Conservation (phyloP, 2,329 filamentous ascomycete species). For the Aspergillus pseudotamarii region DNA sequence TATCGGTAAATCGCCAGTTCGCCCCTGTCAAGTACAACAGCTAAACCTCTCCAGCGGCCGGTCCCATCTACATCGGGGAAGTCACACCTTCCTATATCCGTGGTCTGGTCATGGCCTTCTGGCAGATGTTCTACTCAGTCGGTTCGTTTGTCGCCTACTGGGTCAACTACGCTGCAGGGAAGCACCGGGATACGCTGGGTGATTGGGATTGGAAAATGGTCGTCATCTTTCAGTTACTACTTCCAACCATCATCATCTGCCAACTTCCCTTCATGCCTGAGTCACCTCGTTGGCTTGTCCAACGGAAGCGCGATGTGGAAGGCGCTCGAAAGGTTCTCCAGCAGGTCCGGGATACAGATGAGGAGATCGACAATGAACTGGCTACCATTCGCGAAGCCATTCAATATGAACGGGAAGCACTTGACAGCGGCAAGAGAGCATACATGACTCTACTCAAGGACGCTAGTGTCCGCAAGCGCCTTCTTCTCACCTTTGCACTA, state of each 20-base stretch:
- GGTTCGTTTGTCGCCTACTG: slow-evolving; percentile 67
- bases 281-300: slow-evolving; percentile 68
- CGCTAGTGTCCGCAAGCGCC: slow-evolving; percentile 65
- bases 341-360: slow-evolving; percentile 64
- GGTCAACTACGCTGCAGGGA: slow-evolving; percentile 66
- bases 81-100: slow-evolving; percentile 66
- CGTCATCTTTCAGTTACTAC: slow-evolving; percentile 72
- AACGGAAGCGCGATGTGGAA: slow-evolving; percentile 62
- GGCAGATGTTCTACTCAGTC: slow-evolving; percentile 69
- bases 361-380: slow-evolving; percentile 66
- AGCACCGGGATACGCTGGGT: slow-evolving; percentile 57
- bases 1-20: slow-evolving; percentile 49
- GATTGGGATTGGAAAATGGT: slow-evolving; percentile 76
- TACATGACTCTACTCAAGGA: slow-evolving; percentile 23
- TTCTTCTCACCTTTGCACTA: slow-evolving; percentile 65
- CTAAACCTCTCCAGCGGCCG: slow-evolving; percentile 49
- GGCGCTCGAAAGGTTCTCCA: slow-evolving; percentile 60
- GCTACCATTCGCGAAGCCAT: slow-evolving; percentile 67
- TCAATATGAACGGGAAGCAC: slow-evolving; percentile 72
- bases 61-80: slow-evolving; percentile 72
- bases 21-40: not conserved
- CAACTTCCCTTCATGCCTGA: slow-evolving; percentile 63
- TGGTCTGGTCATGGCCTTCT: slow-evolving; percentile 69
- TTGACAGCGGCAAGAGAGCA: too few species aligned
- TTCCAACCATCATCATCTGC: slow-evolving; percentile 67